Evolutionary conservation across 2,329 filamentous ascomycete species (phyloP), one percentile per base, ranked within the genome.

Genomic region (Ustilaginoidea virens): DNA sequence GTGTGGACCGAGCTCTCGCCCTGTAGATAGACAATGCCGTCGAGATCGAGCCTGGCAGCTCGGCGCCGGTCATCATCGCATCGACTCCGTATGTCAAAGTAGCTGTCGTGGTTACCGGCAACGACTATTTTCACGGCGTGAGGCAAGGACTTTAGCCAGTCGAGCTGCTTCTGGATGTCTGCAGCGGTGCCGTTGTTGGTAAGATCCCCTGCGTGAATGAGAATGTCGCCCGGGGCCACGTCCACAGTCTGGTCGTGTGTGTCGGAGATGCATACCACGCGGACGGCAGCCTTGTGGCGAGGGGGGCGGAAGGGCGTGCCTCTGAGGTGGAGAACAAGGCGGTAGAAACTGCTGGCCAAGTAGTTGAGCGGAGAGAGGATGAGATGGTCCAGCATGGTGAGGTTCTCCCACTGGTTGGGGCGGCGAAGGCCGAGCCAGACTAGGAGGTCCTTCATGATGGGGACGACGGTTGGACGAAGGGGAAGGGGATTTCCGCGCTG

Each of bases 141-240:
- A 0, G 81, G 80, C 6, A 86, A 66, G 4, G 60, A 59, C 26
- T 63, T 66, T 9, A 94, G 61, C 83, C 83, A 94, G 57, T 92
- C 70, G 24, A 94, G 61, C 43, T 90, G 78, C n/a, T 57, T 60
- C 56, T 93, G 83, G 32, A 96, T 74, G 36, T 83, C 77, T 9
- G 60, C 59, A 1, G 71, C 65, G 7, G 72, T 78, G 22, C 87
- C 87, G 14, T 61, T 59, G 40, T 82, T 74, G 30, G 76, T 78
- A 43, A 93, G 61, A 54, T 96, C 87, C 21, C 87, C 87, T 2
- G 83, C 80, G 47, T 94, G 87, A 41, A 96, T 79, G 27, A 96
- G 68, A 14, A 94, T 61, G 49, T 94, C 85, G 32, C 85, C 86
- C 7, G 66, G 53, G 0, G 85, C 83, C 1, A 92, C 61, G 12